Evolutionary conservation across 2,329 filamentous ascomycete species (phyloP), one percentile per base, ranked within the genome.

Genomic region (Sordariomycetes sp.): DNA sequence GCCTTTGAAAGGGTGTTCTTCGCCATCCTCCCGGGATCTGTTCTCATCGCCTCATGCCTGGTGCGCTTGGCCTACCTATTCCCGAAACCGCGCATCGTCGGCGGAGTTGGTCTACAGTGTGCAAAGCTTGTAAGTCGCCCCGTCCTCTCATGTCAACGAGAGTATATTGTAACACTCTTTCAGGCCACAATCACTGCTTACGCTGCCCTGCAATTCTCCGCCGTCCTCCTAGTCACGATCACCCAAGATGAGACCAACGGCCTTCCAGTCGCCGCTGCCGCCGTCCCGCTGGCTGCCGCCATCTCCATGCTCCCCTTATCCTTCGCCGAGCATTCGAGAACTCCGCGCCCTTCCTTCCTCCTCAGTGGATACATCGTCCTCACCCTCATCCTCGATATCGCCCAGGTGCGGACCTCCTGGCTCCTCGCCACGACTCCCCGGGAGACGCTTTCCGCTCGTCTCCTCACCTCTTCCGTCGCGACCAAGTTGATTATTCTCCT

Each of bases 1-100:
- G 70, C 69, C 32, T 79, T 81, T 58, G 77, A 79, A 63, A 68
- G 73, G 22, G 67, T 77, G 3, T 70, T 79, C 55, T 69, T 80
- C n/a, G 70, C 71, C 1, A 68, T 78, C 10, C 64, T 75, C 2
- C 77, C 77, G 0, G 65, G 72, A 0, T 62, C 69, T 1, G 57
- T 76, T 0, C 76, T 79, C 48, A 61, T 76, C 14, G 61, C 69
- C 0, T 56, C 70, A 1, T 69, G 71, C 0, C 35, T 71, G 53
- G 64, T 68, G 16, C 67, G 75, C 0, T 61, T 72, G 0, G 57
- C 68, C 1, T 62, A 69, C 1, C 61, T 78, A 8, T 58, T 61
- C 1, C 64, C 68, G 7, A 65, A 64, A n/a, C 66, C 66, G 4
- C 61, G 61, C 1, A 64, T 77, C 5, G 70, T 77, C 0, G 59